These are phyloP conservation scores for Epichloe gansuensis DNA, from an alignment of 2,329 filamentous ascomycete species.

Conservation along the genomic window DNA sequence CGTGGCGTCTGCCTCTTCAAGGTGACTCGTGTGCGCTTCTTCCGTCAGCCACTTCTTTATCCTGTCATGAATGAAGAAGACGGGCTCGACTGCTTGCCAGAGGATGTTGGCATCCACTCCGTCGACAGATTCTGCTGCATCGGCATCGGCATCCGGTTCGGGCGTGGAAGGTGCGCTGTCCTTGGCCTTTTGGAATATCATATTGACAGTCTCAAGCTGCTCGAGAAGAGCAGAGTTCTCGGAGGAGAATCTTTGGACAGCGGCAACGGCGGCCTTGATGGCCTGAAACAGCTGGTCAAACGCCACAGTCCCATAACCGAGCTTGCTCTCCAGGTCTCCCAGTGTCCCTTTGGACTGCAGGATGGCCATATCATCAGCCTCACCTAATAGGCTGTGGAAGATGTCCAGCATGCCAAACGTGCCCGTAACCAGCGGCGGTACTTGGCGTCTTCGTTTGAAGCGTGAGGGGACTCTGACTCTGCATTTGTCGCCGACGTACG, in stretches of 20 bases:
- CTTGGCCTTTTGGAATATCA: slow-evolving; percentile 16
- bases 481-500: slow-evolving; percentile 22
- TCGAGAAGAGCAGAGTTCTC: slow-evolving; percentile 13
- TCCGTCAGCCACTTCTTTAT: slow-evolving; percentile 46
- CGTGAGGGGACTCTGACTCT: slow-evolving; percentile 35
- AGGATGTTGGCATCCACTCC: slow-evolving; percentile 36
- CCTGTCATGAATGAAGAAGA: slow-evolving; percentile 48
- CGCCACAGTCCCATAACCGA: slow-evolving; percentile 42
- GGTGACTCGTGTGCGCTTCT: slow-evolving; percentile 39
- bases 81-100: slow-evolving; percentile 71
- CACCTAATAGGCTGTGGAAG: slow-evolving; percentile 52
- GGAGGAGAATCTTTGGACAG: slow-evolving; percentile 13
- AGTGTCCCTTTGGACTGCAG: slow-evolving; percentile 44
- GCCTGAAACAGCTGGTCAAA: slow-evolving; percentile 20
- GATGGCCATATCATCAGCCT: slow-evolving; percentile 38
- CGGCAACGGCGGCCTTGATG: slow-evolving; percentile 14
- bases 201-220: slow-evolving; percentile 15
- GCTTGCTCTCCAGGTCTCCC: slow-evolving; percentile 62
- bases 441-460: slow-evolving; percentile 34
- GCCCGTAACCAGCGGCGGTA: slow-evolving; percentile 58
- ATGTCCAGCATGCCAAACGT: slow-evolving; percentile 45
- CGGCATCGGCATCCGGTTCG: slow-evolving; percentile 8
- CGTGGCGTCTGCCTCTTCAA: slow-evolving; percentile 8
- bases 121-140: slow-evolving; percentile 1
- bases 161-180: slow-evolving; percentile 7